These are phyloP conservation scores for Coprinopsis strossmayeri DNA, from an alignment of 768 basidiomycete species.

Conservation along the genomic window DNA sequence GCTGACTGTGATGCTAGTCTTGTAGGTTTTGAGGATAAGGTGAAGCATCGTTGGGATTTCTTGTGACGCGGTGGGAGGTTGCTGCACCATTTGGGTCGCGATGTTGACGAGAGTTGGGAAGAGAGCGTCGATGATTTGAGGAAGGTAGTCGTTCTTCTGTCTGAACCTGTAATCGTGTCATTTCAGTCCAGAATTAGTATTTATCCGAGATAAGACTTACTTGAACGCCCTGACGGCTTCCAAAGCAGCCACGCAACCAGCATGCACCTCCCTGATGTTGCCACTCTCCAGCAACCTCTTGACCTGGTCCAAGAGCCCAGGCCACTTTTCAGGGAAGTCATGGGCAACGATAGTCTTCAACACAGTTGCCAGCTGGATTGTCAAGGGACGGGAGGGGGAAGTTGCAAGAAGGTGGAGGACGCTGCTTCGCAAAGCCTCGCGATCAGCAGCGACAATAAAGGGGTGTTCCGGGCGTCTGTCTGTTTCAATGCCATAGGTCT, in stretches of 20 bases:
- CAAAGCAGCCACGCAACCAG: conserved; percentile 71
- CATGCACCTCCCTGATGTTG: conserved; percentile 68
- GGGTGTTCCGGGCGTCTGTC: conserved; percentile 51
- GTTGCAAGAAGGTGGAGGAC: conserved; percentile 66
- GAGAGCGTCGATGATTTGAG: conserved; percentile 49
- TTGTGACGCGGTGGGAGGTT: conserved; percentile 53
- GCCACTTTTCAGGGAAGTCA: conserved; percentile 80
- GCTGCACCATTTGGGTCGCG: conserved; percentile 59
- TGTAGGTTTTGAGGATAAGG: conserved; percentile 83
- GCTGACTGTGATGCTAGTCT: conserved; percentile 69
- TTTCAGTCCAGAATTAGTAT: not conserved
- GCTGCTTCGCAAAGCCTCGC: conserved; percentile 60
- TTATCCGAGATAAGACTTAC: conserved; percentile 28
- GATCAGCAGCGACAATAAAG: conserved; percentile 62
- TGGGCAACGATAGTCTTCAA: conserved; percentile 68
- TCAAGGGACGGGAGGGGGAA: conserved; percentile 60
- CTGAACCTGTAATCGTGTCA: conserved; percentile 48
- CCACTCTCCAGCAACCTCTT: conserved; percentile 56
- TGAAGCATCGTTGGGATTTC: conserved; percentile 83
- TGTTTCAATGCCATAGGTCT: conserved; percentile 50
- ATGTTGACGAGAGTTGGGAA: conserved; percentile 77
- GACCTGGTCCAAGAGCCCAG: conserved; percentile 58
- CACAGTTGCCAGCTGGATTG: conserved; percentile 67
- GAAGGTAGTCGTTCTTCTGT: conserved; percentile 53
- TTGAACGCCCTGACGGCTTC: conserved; percentile 76